Conservation (phyloP, 2,329 filamentous ascomycete genomes). For the Aspergillus aculeatus region DNA sequence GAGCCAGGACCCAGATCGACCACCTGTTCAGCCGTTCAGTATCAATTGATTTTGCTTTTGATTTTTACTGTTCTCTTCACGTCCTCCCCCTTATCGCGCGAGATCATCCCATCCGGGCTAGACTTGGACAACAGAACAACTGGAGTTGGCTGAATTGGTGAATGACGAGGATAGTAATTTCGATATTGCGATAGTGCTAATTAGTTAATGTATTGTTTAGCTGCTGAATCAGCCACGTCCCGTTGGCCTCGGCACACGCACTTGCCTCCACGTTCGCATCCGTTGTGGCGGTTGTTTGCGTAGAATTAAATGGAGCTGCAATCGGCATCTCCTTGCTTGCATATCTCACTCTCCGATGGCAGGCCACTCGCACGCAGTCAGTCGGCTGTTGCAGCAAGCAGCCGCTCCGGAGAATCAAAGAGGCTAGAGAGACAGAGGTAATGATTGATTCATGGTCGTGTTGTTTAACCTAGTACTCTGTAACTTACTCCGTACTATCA, state of each 20-base stretch:
- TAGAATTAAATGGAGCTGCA: constrained; percentile 10
- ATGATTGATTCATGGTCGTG: background rate
- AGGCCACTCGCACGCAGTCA: background rate
- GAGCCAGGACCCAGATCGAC: background rate
- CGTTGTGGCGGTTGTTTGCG: constrained; percentile 7
- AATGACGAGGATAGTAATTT: background rate
- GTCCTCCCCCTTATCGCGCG: background rate
- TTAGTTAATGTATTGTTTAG: too few relatives aligned
- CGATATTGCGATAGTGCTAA: background rate
- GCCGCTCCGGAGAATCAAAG: background rate
- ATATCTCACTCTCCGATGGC: background rate
- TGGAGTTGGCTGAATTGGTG: too few relatives aligned
- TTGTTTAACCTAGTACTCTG: too few relatives aligned
- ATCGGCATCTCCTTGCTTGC: constrained; percentile 4
- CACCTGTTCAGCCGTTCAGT: background rate
- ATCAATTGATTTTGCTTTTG: background rate
- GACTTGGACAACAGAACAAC: background rate
- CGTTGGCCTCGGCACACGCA: constrained; percentile 13
- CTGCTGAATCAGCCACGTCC: constrained; percentile 4
- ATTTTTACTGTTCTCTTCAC: background rate
- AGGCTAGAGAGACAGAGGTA: background rate
- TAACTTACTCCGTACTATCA: too few relatives aligned
- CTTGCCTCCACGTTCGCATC: constrained; percentile 18
- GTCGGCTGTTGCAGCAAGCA: background rate
- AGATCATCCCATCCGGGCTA: background rate